These are phyloP conservation scores for Craterostigma plantagineum DNA, from an alignment of 257 asterid species.

Conservation along the genomic window DNA sequence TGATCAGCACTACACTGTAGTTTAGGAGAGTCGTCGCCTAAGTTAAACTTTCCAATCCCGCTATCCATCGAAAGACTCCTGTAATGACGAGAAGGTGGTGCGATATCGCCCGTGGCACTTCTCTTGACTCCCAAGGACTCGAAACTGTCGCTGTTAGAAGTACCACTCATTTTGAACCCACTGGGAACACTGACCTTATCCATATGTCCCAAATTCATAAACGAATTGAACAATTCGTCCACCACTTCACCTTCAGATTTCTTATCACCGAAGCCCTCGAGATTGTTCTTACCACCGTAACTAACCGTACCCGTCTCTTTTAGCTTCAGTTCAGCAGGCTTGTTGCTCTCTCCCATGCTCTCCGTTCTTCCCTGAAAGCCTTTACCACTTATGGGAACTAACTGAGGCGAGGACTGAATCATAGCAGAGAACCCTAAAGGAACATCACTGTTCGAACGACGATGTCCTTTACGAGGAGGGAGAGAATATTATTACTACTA, in stretches of 20 bases:
- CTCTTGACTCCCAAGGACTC: conserved; percentile 23
- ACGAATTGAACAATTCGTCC: conserved; percentile 33
- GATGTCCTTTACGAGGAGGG: conserved; percentile 67
- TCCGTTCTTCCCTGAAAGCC: conserved; percentile 15
- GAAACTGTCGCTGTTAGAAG: conserved; percentile 9
- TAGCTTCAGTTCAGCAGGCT: conserved; percentile 16
- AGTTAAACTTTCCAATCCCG: conserved; percentile 36
- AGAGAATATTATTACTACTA: conserved; percentile 19
- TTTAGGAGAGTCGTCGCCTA: conserved; percentile 35
- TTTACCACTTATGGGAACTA: conserved; percentile 52
- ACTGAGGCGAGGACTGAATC: conserved; percentile 69
- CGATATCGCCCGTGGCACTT: conserved; percentile 40
- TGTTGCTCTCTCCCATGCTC: conserved; percentile 15
- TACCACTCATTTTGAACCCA: too few species aligned
- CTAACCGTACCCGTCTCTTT: conserved; percentile 12
- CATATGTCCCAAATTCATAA: conserved; percentile 21
- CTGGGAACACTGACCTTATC: conserved; percentile 16
- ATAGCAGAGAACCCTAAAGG: conserved; percentile 61
- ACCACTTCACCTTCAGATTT: conserved; percentile 47
- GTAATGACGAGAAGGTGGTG: conserved; percentile 33
- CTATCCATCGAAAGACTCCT: conserved; percentile 95
- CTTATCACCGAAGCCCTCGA: conserved; percentile 21
- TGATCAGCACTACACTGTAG: conserved; percentile 22
- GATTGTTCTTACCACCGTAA: conserved; percentile 10
- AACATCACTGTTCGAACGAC: conserved; percentile 66